Base-by-base conservation (phyloP, 1,139 yeast species). In the Debaryomyces sp. region DNA sequence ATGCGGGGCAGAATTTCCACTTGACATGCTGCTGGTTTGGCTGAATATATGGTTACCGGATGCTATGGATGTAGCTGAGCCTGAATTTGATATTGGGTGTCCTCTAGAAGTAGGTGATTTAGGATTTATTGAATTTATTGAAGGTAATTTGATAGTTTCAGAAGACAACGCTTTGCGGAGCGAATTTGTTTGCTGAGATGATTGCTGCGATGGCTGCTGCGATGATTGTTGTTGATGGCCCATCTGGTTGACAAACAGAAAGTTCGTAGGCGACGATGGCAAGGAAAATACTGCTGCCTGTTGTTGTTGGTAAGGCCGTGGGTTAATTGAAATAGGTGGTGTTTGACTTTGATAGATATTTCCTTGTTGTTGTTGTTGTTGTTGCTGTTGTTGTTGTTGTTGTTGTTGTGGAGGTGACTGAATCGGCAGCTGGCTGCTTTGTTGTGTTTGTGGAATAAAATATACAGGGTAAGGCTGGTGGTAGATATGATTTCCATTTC, bases 381-480 rank as follows among this genome's bases (percentile, higher is more conserved):
- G 46, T 44, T 47, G 55, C 45, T 45, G 56, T 46, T 51, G 43
- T 37, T 38, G 41, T 32, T 51, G n/a, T 6, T 43, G 15, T 46
- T 18, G 23, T 17, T 35, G 26, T 21, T n/a, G 26, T 49, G 41
- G 41, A 54, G 35, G 12, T 8, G 15, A 38, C 9, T 33, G 50
- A 9, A 35, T 21, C 6, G 40, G 41, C 22, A 41, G 40, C 17
- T 36, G 43, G 5, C 12, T 24, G 15, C 29, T 26, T 36, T 42
- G 47, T n/a, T 33, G 45, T 40, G 39, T 58, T 43, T 63, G 71
- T n/a, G 68, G 67, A 8, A 71, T 62, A 35, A 71, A 62, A 51
- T 71, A 72, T 3, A 73, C 70, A 2, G 77, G 76, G 43, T 67
- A 66, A 27, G 70, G 67, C 47, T 58, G 67, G 50, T 66, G 73